Evolutionary conservation across 495 filamentous ascomycete species (phyloP).

Genomic region (Pseudomonodictys pantanalensis): DNA sequence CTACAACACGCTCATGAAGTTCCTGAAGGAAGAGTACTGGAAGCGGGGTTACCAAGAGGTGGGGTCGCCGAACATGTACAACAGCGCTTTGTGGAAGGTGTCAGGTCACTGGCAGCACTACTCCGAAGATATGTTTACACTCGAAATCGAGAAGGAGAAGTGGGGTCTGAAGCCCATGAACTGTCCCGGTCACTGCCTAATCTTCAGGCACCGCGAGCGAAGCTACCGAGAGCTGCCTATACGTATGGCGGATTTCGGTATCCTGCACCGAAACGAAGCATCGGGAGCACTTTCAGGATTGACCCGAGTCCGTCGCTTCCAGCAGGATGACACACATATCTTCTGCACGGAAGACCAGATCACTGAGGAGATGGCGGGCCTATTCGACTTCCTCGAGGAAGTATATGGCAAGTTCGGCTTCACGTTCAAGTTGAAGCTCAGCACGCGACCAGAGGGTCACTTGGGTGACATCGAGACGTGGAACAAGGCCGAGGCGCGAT

Average conservation of each 20-base stretch:
- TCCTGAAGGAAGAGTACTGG: constrained; percentile 84
- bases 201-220: constrained; percentile 73
- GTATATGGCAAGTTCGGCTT: constrained; percentile 92
- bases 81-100: constrained; percentile 83
- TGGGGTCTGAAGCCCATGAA: constrained; percentile 97
- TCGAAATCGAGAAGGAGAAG: constrained; percentile 85
- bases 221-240: constrained; percentile 87
- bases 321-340: constrained; percentile 94
- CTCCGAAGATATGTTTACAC: constrained; percentile 93
- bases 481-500: constrained; percentile 77
- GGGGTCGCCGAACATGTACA: constrained; percentile 94
- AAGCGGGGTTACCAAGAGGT: constrained; percentile 93
- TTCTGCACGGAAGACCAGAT: constrained; percentile 82
- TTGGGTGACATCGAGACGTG: constrained; percentile 84
- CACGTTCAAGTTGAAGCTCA: constrained; percentile 93
- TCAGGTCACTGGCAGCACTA: constrained; percentile 96
- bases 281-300: constrained; percentile 87
- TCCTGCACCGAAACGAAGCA: constrained; percentile 91
- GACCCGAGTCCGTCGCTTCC: constrained; percentile 87
- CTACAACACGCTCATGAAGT: constrained; percentile 78
- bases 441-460: constrained; percentile 88
- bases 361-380: constrained; percentile 72
- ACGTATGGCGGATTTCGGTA: constrained; percentile 90
- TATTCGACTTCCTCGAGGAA: constrained; percentile 81
- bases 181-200: constrained; percentile 81